Evolutionary conservation across 2,329 filamentous ascomycete genomes (phyloP).

Genomic region (Aspergillus carbonarius): DNA sequence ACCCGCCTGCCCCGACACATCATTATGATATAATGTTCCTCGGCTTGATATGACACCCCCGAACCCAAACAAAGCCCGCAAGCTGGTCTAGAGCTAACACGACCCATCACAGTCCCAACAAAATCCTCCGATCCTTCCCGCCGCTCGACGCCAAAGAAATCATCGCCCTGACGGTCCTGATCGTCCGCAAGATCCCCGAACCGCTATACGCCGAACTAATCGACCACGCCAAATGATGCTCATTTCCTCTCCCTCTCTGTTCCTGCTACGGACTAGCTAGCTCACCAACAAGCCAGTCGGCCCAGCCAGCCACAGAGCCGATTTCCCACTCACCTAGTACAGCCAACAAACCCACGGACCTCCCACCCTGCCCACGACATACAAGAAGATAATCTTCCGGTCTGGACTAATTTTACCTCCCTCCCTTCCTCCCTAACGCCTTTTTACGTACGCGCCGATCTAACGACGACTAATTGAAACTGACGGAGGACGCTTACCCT

Average conservation of each 20-base stretch:
- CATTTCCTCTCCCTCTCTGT: background rate
- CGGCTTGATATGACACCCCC: background rate
- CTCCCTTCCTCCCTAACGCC: background rate
- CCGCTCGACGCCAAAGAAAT: slow-evolving; percentile 79
- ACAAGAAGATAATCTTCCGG: background rate
- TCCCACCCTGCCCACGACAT: background rate
- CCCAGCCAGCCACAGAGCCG: background rate
- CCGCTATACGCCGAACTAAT: slow-evolving; percentile 90
- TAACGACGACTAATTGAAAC: background rate
- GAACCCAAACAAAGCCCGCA: background rate
- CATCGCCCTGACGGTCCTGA: slow-evolving; percentile 78
- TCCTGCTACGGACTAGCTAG: background rate
- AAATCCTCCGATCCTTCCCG: slow-evolving; percentile 84
- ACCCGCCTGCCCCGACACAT: background rate
- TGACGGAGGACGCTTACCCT: background rate
- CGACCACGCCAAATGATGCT: slow-evolving; percentile 64
- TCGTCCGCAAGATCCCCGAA: slow-evolving; percentile 86
- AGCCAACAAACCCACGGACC: background rate
- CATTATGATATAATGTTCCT: background rate
- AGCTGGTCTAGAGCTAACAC: background rate
- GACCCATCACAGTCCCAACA: slow-evolving; percentile 69
- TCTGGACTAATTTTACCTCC: background rate
- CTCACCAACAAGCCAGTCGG: background rate
- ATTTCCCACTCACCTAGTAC: background rate
- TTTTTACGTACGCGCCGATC: background rate